Base-by-base conservation (phyloP, 2,329 filamentous ascomycete species). In the Plectosphaerella plurivora region DNA sequence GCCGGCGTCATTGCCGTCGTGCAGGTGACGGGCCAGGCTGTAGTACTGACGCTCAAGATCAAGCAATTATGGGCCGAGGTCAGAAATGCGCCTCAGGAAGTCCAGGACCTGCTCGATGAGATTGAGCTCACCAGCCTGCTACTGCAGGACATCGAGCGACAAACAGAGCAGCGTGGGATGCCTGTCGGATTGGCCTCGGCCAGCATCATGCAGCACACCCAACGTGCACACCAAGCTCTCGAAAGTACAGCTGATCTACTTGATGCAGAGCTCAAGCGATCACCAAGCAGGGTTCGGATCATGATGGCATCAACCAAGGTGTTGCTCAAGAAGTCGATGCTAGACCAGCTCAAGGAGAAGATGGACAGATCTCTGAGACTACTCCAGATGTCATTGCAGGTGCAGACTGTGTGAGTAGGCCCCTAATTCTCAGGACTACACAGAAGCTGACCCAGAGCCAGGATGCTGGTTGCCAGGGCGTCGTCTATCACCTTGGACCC, bases 341-440 rank as follows among this genome's bases (percentile, higher is more conserved):
- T 60, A 18, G 57, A 60, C 5, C 52, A 15, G 7, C 54, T 61
- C 11, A 57, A 57, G n/a, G 51, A 49, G n/a, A 53, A 50, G 20
- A n/a, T 64, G 2, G 51, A 51, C 0, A 48, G 56, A 25, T 52
- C 58, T n/a, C 45, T 61, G 25, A 37, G 45, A 3, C 35, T 59
- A 1, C 45, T 65, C 4, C 48, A 57, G 6, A 3, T 59, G 4
- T 55, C 62, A 3, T 14, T 57, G 2, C 46, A 52, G 18, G 51
- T 53, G 2, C 63, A 61, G 44, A 35, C 55, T 6, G 55, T 58
- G 63, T 62, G 45, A 55, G 60, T 46, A 11, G n/a, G n/a, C n/a
- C n/a, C n/a, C n/a, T n/a, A n/a, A n/a, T n/a, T n/a, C n/a, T n/a
- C n/a, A n/a, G n/a, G n/a, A n/a, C n/a, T n/a, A n/a, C n/a, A n/a